Evolutionary conservation across 257 asterid species (phyloP).

Genomic region (Petrea volubilis): DNA sequence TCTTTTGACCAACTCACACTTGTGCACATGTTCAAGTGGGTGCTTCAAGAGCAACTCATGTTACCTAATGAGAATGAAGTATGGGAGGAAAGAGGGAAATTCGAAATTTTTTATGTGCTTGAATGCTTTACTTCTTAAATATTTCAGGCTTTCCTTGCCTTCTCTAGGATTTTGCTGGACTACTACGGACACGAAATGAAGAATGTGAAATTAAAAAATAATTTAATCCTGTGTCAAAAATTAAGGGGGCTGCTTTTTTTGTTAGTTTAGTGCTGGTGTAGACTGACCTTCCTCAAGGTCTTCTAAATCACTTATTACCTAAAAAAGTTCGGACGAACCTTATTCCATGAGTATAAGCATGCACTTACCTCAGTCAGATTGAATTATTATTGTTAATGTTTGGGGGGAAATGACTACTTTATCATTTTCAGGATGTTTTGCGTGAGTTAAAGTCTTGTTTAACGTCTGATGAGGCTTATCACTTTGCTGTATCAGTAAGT

Average conservation of each 20-base stretch:
- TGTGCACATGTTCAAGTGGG: background rate
- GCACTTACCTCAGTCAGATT: background rate
- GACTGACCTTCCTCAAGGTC: background rate
- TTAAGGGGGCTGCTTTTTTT: background rate
- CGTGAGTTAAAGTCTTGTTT: conserved; percentile 67
- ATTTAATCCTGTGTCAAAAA: background rate
- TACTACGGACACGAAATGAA: background rate
- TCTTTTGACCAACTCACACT: conserved; percentile 9
- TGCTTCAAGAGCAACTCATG: background rate
- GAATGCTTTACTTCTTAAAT: background rate
- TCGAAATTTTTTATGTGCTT: background rate
- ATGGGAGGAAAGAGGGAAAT: background rate
- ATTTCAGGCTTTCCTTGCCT: background rate
- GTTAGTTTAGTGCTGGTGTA: conserved; percentile 6
- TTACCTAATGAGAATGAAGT: conserved; percentile 5
- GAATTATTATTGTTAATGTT: background rate
- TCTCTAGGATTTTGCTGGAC: background rate
- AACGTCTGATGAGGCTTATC: conserved; percentile 69
- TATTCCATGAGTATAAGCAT: background rate
- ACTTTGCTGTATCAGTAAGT: conserved; percentile 84
- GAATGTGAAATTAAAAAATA: background rate
- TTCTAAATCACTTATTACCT: no score
- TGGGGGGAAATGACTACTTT: conserved; percentile 7
- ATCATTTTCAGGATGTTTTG: conserved; percentile 66
- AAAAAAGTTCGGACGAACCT: background rate